Evolutionary conservation across 108 stramenopile genomes (phyloP).

Genomic region (Skeletonema tropicum): DNA sequence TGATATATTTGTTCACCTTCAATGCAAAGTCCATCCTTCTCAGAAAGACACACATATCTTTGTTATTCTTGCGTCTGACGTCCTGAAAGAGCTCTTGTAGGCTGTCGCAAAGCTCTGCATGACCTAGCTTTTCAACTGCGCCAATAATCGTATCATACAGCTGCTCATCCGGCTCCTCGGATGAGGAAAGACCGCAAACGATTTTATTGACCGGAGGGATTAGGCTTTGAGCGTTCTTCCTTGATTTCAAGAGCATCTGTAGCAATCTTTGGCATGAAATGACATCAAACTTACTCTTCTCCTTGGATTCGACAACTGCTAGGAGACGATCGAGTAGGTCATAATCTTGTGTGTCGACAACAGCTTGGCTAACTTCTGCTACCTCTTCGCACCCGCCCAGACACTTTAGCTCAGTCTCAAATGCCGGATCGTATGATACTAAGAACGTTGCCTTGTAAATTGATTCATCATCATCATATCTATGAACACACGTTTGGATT

Average conservation of each 20-base stretch:
- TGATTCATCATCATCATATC: too few species aligned
- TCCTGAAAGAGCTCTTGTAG: neutral
- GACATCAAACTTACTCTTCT: conserved; percentile 4
- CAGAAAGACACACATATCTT: neutral
- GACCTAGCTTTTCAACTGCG: neutral
- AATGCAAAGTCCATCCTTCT: conserved; percentile 1
- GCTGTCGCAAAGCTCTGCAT: neutral
- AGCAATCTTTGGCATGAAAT: neutral
- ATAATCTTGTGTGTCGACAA: neutral
- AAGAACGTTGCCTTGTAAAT: conserved; percentile 1
- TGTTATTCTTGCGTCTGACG: neutral
- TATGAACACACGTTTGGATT: too few species aligned
- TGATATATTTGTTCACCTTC: neutral
- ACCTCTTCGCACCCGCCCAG: neutral
- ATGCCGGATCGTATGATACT: neutral
- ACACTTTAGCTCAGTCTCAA: conserved; percentile 1
- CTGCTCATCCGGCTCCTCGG: neutral
- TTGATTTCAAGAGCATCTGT: neutral
- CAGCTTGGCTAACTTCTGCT: neutral
- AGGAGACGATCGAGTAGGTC: conserved; percentile 2
- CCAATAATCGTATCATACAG: neutral
- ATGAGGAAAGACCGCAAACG: neutral
- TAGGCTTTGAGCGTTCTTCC: neutral
- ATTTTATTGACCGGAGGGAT: neutral
- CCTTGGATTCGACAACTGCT: neutral